These are phyloP conservation scores for Aspergillus caelatus DNA, from an alignment of 2,329 filamentous ascomycete genomes.

Conservation along the genomic window DNA sequence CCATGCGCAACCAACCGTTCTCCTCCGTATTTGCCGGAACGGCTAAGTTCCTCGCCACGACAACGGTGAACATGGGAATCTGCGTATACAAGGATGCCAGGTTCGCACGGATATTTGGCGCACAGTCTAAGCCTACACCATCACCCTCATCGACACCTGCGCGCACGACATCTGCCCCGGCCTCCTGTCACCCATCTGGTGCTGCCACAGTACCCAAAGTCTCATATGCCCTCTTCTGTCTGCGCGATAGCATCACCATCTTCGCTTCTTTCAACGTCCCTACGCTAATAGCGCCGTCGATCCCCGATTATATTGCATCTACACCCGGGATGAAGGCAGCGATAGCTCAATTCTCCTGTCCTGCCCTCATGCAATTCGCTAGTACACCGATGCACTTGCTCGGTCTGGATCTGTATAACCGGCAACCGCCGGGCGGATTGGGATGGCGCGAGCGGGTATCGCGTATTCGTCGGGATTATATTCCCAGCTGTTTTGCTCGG, in stretches of 20 bases:
- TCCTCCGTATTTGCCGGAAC: slow-evolving; percentile 69
- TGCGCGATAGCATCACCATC: slow-evolving; percentile 84
- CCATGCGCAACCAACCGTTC: slow-evolving; percentile 60
- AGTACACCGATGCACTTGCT: slow-evolving; percentile 84
- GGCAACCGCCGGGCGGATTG: slow-evolving; percentile 50
- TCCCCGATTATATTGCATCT: slow-evolving; percentile 58
- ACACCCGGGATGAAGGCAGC: slow-evolving; percentile 55
- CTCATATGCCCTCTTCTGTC: slow-evolving; percentile 76
- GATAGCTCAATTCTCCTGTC: slow-evolving; percentile 77
- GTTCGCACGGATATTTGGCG: slow-evolving; percentile 81
- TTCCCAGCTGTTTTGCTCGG: slow-evolving; percentile 70
- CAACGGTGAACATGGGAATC: slow-evolving; percentile 78
- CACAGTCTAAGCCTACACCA: slow-evolving; percentile 51
- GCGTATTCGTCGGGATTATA: slow-evolving; percentile 75
- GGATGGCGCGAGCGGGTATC: slow-evolving; percentile 63
- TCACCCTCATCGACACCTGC: slow-evolving; percentile 21
- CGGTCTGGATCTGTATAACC: slow-evolving; percentile 84
- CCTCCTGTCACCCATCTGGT: slow-evolving; percentile 27
- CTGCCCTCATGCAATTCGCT: slow-evolving; percentile 75
- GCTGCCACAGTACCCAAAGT: slow-evolving; percentile 62
- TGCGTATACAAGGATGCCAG: slow-evolving; percentile 89
- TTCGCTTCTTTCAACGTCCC: slow-evolving; percentile 93
- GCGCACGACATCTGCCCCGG: slow-evolving; percentile 16
- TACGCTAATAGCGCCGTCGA: slow-evolving; percentile 70
- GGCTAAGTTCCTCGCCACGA: slow-evolving; percentile 79